These are phyloP conservation scores for Trichoderma oligosporum DNA, from an alignment of 2,329 filamentous ascomycete species.

Conservation along the genomic window DNA sequence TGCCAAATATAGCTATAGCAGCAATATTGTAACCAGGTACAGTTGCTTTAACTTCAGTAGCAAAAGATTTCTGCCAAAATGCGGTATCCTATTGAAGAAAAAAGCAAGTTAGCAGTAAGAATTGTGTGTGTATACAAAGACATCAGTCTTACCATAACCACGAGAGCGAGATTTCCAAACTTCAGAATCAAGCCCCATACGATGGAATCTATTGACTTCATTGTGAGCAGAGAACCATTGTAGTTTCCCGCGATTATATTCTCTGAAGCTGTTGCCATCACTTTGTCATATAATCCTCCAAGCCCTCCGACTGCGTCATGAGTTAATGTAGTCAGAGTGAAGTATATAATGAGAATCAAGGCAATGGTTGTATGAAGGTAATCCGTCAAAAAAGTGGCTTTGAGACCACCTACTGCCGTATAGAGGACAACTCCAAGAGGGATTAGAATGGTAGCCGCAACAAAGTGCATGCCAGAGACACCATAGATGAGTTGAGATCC, in stretches of 20 bases:
- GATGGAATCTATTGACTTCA: slow-evolving; percentile 9
- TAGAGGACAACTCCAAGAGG: slow-evolving; percentile 16
- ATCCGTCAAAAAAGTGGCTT: slow-evolving; percentile 15
- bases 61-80: slow-evolving; percentile 18
- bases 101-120: background rate
- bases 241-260: slow-evolving; percentile 12
- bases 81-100: background rate
- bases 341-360: slow-evolving; percentile 16
- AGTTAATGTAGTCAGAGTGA: slow-evolving; percentile 2
- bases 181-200: slow-evolving; percentile 15
- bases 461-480: slow-evolving; percentile 16
- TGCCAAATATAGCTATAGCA: slow-evolving; percentile 14
- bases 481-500: slow-evolving; percentile 14
- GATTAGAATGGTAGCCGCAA: slow-evolving; percentile 17
- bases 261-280: slow-evolving; percentile 7
- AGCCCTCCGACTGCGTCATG: slow-evolving; percentile 11
- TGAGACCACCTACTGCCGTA: slow-evolving; percentile 11
- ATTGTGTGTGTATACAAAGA: background rate
- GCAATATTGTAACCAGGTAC: slow-evolving; percentile 15
- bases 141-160: slow-evolving; percentile 9
- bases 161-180: slow-evolving; percentile 15
- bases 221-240: slow-evolving; percentile 14
- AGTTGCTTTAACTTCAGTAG: slow-evolving; percentile 13
- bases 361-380: slow-evolving; percentile 14
- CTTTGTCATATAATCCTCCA: slow-evolving; percentile 14